These are phyloP conservation scores for Yamadazyma scolyti DNA, from an alignment of 805 yeast species.

Conservation along the genomic window DNA sequence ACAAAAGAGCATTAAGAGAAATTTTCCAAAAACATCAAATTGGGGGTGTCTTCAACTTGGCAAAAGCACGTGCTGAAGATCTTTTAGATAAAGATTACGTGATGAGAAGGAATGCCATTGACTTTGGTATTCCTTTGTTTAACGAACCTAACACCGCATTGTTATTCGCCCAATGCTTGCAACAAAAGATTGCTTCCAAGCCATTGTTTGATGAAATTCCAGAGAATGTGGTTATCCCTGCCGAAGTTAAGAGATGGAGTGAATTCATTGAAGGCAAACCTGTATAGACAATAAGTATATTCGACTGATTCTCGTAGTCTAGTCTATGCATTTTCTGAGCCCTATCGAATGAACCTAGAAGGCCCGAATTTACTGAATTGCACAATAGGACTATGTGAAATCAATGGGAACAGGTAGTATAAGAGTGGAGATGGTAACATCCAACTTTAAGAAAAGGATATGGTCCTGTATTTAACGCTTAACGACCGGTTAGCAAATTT, in stretches of 20 bases:
- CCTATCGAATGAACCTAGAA: no score
- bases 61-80: slow-evolving; percentile 82
- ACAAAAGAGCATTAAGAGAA: slow-evolving; percentile 90
- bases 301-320: no score
- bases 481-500: no score
- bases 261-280: slow-evolving; percentile 95
- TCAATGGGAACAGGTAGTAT: no score
- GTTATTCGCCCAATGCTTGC: slow-evolving; percentile 80
- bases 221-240: slow-evolving; percentile 57
- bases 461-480: no score
- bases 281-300: slow-evolving; percentile 38
- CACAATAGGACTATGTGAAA: no score
- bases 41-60: slow-evolving; percentile 87
- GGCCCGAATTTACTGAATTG: not conserved
- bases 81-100: slow-evolving; percentile 87
- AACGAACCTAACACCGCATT: slow-evolving; percentile 94
- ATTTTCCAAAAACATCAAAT: slow-evolving; percentile 85
- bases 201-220: slow-evolving; percentile 45
- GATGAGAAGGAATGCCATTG: slow-evolving; percentile 99
- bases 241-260: slow-evolving; percentile 93
- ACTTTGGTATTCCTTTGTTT: slow-evolving; percentile 92
- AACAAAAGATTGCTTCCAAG: slow-evolving; percentile 58
- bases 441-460: no score
- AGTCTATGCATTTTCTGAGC: no score
- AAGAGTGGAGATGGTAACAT: no score